These are phyloP conservation scores for Polyplosphaeria fusca DNA, from an alignment of 495 filamentous ascomycete genomes.

Conservation along the genomic window DNA sequence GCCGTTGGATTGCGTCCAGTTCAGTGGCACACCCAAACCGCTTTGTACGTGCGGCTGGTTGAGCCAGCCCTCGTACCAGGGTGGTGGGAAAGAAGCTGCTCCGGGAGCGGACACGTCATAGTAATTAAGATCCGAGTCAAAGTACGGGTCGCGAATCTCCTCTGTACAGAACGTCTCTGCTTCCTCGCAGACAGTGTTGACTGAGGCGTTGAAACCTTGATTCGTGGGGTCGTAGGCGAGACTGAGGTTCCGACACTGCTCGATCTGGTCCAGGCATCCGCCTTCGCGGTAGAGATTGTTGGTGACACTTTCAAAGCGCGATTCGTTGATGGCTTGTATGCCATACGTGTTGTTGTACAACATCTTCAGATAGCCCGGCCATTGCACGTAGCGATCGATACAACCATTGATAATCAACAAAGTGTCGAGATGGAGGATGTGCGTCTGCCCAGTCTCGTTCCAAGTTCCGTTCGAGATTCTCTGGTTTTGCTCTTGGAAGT, in stretches of 20 bases:
- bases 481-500: constrained; percentile 39
- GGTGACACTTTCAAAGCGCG: constrained; percentile 38
- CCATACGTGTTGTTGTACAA: constrained; percentile 49
- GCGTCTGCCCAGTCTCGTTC: constrained; percentile 21
- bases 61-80: constrained; percentile 30
- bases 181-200: constrained; percentile 48
- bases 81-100: constrained; percentile 29
- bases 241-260: constrained; percentile 48
- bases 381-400: constrained; percentile 48
- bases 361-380: constrained; percentile 41
- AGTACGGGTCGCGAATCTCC: constrained; percentile 49
- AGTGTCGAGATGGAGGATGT: constrained; percentile 33
- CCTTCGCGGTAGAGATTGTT: constrained; percentile 46
- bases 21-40: constrained; percentile 35
- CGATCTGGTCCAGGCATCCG: constrained; percentile 55
- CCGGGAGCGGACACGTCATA: constrained; percentile 30
- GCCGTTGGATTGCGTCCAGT: constrained; percentile 36
- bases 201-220: constrained; percentile 44
- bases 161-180: constrained; percentile 49
- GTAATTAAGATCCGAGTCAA: constrained; percentile 39
- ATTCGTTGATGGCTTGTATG: constrained; percentile 40
- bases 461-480: constrained; percentile 35
- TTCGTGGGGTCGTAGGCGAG: constrained; percentile 46
- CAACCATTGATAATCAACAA: constrained; percentile 69
- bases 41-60: constrained; percentile 36